Base-by-base conservation (phyloP, 495 filamentous ascomycete species). In the Penicillium simplicissimum region DNA sequence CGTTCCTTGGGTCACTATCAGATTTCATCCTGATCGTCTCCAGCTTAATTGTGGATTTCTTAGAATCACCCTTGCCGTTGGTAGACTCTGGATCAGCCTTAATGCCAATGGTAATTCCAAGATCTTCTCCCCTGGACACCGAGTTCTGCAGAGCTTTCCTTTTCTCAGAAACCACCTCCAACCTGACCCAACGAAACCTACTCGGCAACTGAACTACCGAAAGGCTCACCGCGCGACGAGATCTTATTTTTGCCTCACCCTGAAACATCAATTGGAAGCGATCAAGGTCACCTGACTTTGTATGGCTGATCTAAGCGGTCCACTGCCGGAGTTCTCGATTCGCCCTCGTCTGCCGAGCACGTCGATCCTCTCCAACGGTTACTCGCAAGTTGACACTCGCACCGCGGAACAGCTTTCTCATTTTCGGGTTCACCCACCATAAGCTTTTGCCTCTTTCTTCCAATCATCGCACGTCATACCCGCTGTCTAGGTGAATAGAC, bases 281-380 rank as follows among this genome's bases (percentile, higher is more conserved):
- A 55, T 23, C 42, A 17, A 31, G 6, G 2, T 31, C 6, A 2
- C n/a, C 23, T 36, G 28, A 33, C 28, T 7, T 5, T 5, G 4
- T 31, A 31, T 31, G 11, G 43, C 47, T 63, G 61, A 63, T 55
- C 17, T 59, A 37, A 58, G 15, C 55, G 45, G 60, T 10, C 21
- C 11, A 55, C 28, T n/a, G 28, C 36, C 9, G 1, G 45, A 9
- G 0, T 10, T 11, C 28, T 11, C 25, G 4, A 59, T 63, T 59
- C 49, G 61, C 21, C 19, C 33, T 31, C 4, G 13, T 10, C 35
- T 35, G 51, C 57, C 57, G 33, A 64, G 8, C 17, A 21, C 45
- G 61, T 59, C 61, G 61, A 64, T 64, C 61, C 11, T 53, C 57
- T 53, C 47, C 43, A 38, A 57, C n/a, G 47, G 57, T 58, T 60